Evolutionary conservation across 2,329 filamentous ascomycete genomes (phyloP).

Genomic region (Fusarium guadeloupense): DNA sequence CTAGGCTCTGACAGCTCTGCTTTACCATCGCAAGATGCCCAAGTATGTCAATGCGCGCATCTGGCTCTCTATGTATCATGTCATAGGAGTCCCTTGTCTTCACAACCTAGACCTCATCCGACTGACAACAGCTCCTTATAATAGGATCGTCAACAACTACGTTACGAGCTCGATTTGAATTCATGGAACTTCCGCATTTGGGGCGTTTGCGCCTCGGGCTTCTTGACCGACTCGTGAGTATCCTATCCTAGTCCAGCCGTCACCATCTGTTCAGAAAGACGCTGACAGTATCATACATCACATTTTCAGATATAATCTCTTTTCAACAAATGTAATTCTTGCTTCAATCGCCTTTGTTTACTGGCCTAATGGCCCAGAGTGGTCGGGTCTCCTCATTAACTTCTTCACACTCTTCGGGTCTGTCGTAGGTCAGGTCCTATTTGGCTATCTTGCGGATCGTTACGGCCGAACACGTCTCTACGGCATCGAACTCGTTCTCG

Average conservation of each 20-base stretch:
- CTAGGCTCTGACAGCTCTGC: slow-evolving; percentile 61
- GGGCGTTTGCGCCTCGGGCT: slow-evolving; percentile 64
- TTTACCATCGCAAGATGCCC: slow-evolving; percentile 58
- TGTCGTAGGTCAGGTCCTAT: slow-evolving; percentile 61
- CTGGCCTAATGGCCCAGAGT: slow-evolving; percentile 57
- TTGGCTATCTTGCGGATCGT: slow-evolving; percentile 63
- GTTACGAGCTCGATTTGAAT: slow-evolving; percentile 64
- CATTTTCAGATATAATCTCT: slow-evolving; percentile 59
- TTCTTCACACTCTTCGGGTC: slow-evolving; percentile 63
- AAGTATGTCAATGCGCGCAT: slow-evolving; percentile 49
- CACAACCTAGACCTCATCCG: not conserved
- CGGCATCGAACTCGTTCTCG: slow-evolving; percentile 64
- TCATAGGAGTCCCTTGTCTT: slow-evolving; percentile 21
- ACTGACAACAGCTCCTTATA: slow-evolving; percentile 23
- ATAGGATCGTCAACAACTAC: slow-evolving; percentile 61
- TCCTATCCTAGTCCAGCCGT: too few species aligned
- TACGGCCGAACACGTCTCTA: slow-evolving; percentile 65
- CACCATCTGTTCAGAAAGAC: not conserved
- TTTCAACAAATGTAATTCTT: slow-evolving; percentile 64
- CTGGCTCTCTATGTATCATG: slow-evolving; percentile 3
- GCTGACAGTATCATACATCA: not conserved
- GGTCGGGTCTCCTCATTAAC: slow-evolving; percentile 60
- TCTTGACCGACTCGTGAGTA: slow-evolving; percentile 62
- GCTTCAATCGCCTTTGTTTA: slow-evolving; percentile 63
- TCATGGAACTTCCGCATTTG: slow-evolving; percentile 64